Conservation (phyloP, 805 yeast genomes). For the Candida hispaniensis region DNA sequence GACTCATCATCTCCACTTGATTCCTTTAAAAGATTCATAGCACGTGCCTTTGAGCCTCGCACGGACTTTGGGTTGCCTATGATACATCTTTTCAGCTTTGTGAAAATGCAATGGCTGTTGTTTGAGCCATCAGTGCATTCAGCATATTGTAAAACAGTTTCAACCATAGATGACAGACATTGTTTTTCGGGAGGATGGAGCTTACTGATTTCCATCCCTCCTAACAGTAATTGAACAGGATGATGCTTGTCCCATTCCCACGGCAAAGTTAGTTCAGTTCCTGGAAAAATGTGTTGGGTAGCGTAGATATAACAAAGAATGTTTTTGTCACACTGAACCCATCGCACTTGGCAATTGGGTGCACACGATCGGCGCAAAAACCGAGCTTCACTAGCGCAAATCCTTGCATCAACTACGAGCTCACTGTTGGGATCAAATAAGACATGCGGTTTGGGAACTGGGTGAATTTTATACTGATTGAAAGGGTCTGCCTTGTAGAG, state of each 20-base stretch:
- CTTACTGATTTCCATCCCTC: slow-evolving; percentile 31
- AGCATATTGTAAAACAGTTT: slow-evolving; percentile 21
- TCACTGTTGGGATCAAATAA: slow-evolving; percentile 44
- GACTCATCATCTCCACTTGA: slow-evolving; percentile 14
- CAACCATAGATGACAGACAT: slow-evolving; percentile 18
- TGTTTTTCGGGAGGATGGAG: slow-evolving; percentile 20
- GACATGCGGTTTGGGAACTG: slow-evolving; percentile 59
- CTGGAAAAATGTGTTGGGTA: slow-evolving; percentile 43
- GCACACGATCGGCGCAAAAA: slow-evolving; percentile 66
- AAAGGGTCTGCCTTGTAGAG: slow-evolving; percentile 53
- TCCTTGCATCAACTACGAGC: slow-evolving; percentile 68
- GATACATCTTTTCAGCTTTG: slow-evolving; percentile 22
- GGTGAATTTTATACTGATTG: slow-evolving; percentile 65
- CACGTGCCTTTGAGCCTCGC: slow-evolving; percentile 13
- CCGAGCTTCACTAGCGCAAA: slow-evolving; percentile 63
- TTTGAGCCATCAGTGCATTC: slow-evolving; percentile 26
- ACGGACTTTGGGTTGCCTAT: slow-evolving; percentile 9
- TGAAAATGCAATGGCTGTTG: slow-evolving; percentile 23
- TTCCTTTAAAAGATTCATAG: slow-evolving; percentile 10
- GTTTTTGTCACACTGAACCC: slow-evolving; percentile 30
- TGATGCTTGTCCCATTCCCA: slow-evolving; percentile 87
- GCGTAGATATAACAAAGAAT: slow-evolving; percentile 52
- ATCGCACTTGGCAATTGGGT: slow-evolving; percentile 60
- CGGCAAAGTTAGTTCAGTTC: slow-evolving; percentile 62
- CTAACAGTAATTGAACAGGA: slow-evolving; percentile 52